Evolutionary conservation across 441 rosid species (phyloP).

Genomic region (Populus trichocarpa): DNA sequence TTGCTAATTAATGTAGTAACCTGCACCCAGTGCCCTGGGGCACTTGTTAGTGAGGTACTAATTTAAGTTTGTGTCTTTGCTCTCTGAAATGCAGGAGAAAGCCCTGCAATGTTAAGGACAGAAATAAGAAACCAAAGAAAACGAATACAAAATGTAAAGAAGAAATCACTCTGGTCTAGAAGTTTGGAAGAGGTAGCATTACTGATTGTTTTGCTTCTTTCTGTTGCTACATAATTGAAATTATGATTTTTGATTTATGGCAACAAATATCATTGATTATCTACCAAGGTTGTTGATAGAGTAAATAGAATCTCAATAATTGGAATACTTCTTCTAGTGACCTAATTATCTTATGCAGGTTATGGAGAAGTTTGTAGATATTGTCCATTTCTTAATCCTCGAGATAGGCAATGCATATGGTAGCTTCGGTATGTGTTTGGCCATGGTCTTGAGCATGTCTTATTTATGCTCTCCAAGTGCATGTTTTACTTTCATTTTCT

Average conservation of each 20-base stretch:
- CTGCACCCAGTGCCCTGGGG: neutral
- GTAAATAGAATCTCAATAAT: neutral
- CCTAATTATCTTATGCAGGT: conserved; percentile 47
- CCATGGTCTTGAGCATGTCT: neutral
- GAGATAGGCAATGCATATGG: conserved; percentile 79
- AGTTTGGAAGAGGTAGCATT: conserved; percentile 88
- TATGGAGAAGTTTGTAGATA: conserved; percentile 95
- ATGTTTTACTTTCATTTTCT: neutral
- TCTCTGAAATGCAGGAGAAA: conserved; percentile 22
- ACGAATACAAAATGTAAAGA: conserved; percentile 76
- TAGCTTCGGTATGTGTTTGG: conserved; percentile 55
- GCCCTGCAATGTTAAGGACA: conserved; percentile 66
- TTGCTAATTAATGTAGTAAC: neutral
- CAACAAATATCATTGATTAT: neutral
- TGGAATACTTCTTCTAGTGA: neutral
- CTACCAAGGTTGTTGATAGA: neutral
- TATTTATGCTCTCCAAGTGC: neutral
- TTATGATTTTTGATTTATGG: neutral
- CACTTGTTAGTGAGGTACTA: neutral
- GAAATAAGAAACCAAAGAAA: conserved; percentile 87
- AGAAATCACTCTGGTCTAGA: conserved; percentile 94
- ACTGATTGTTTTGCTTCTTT: neutral
- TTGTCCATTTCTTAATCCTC: conserved; percentile 83
- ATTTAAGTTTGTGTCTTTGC: neutral
- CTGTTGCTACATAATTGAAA: neutral